Evolutionary conservation across 192 early-diverging fungal genomes (phyloP).

Genomic region (Linnemannia hyalina): DNA sequence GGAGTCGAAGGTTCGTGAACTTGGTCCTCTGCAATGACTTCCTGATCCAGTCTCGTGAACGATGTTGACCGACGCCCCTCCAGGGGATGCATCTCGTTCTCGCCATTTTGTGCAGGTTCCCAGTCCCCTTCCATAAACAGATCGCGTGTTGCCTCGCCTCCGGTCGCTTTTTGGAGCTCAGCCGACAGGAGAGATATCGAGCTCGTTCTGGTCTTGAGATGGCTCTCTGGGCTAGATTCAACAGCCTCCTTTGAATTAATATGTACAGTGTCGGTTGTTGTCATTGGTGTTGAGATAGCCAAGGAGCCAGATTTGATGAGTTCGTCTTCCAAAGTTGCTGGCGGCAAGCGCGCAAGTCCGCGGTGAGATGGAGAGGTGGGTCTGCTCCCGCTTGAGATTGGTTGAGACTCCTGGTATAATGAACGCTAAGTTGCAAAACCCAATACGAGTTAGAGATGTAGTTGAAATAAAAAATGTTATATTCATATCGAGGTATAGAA

Average conservation of each 20-base stretch:
- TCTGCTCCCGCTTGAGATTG: neutral
- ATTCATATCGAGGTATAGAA: neutral
- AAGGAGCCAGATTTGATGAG: neutral
- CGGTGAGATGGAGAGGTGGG: neutral
- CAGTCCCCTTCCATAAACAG: neutral
- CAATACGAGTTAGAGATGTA: neutral
- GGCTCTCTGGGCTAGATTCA: neutral
- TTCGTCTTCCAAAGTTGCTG: conserved; percentile 14
- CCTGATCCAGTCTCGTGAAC: neutral
- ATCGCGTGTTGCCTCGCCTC: conserved; percentile 2
- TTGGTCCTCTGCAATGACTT: neutral
- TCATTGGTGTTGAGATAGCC: neutral
- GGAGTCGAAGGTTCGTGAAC: neutral
- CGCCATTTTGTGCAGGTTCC: neutral
- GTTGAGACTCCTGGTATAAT: neutral
- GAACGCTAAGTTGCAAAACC: neutral
- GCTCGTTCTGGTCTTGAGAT: conserved; percentile 12
- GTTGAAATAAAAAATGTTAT: neutral
- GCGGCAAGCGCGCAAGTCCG: conserved; percentile 10
- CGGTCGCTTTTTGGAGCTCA: conserved; percentile 40
- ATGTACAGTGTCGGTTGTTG: neutral
- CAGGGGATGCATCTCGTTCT: conserved; percentile 12
- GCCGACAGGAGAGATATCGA: conserved; percentile 41
- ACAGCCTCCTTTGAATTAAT: neutral
- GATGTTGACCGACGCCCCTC: neutral